Conservation (phyloP, 495 filamentous ascomycete species). For the Bathelium albidoporum region DNA sequence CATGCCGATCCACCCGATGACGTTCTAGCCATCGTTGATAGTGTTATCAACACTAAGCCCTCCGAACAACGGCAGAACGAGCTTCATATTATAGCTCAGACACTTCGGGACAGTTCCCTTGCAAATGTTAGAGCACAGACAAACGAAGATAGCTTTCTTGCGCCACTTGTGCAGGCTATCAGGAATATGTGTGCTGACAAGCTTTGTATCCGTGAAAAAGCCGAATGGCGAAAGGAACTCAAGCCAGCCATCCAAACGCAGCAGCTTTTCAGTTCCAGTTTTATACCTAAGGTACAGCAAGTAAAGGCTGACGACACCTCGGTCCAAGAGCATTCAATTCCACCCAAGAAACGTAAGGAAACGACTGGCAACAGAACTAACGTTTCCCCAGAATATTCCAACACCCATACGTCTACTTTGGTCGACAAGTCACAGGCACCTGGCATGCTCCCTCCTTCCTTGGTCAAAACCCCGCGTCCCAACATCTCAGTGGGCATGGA, state of each 20-base stretch:
- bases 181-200: constrained; percentile 5
- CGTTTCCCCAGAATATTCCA: background rate
- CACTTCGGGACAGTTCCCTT: background rate
- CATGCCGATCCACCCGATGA: constrained; percentile 7
- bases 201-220: constrained; percentile 10
- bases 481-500: constrained; percentile 3
- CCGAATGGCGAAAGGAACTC: constrained; percentile 13
- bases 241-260: constrained; percentile 7
- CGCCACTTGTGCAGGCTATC: background rate
- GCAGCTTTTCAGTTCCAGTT: background rate
- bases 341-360: background rate
- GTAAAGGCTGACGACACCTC: background rate
- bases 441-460: background rate
- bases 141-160: background rate
- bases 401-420: background rate
- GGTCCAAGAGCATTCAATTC: no score
- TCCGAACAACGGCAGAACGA: background rate
- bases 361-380: background rate
- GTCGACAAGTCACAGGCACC: background rate
- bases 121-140: background rate
- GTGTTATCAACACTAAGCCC: background rate
- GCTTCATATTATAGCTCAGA: background rate
- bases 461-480: background rate
- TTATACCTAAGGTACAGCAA: background rate
- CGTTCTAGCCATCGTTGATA: constrained; percentile 1